These are phyloP conservation scores for Calonectria montana DNA, from an alignment of 2,329 filamentous ascomycete genomes.

Conservation along the genomic window DNA sequence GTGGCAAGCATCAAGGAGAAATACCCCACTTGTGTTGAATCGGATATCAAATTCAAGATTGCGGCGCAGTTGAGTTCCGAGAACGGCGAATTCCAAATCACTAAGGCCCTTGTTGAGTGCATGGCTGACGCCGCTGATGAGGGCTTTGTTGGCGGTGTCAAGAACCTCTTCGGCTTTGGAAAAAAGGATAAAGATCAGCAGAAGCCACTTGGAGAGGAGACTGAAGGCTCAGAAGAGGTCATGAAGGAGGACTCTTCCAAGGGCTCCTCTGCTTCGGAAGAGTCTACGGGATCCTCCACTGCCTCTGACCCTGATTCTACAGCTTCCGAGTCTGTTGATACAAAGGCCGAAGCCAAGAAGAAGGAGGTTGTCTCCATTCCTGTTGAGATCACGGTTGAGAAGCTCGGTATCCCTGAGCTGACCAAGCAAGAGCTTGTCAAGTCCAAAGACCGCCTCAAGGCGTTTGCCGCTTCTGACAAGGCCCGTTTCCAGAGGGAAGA, in stretches of 20 bases:
- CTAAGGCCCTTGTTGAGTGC: constrained; percentile 83
- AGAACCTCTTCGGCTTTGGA: constrained; percentile 95
- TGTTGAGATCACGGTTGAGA: constrained; percentile 61
- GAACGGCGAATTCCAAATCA: constrained; percentile 83
- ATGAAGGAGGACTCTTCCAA: constrained; percentile 54
- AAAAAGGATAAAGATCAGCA: constrained; percentile 86
- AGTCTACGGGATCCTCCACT: constrained; percentile 41
- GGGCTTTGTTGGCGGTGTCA: constrained; percentile 90
- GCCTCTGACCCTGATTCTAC: constrained; percentile 51
- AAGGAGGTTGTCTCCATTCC: constrained; percentile 69
- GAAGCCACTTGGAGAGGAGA: constrained; percentile 69
- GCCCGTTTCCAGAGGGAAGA: constrained; percentile 84
- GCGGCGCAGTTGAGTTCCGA: constrained; percentile 77
- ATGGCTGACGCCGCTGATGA: constrained; percentile 83
- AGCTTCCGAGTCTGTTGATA: constrained; percentile 58
- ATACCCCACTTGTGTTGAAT: constrained; percentile 77
- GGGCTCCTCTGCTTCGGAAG: constrained; percentile 39
- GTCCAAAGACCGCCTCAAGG: constrained; percentile 77
- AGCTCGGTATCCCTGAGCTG: constrained; percentile 62
- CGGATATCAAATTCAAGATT: constrained; percentile 84
- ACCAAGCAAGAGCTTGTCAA: constrained; percentile 61
- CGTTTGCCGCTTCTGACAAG: constrained; percentile 88
- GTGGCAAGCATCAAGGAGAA: constrained; percentile 82
- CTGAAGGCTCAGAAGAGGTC: constrained; percentile 51
- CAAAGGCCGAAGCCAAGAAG: constrained; percentile 65